phyloP scores from a whole-genome alignment of 2,329 filamentous ascomycete species.

The Dothideomycetes sp. region DNA sequence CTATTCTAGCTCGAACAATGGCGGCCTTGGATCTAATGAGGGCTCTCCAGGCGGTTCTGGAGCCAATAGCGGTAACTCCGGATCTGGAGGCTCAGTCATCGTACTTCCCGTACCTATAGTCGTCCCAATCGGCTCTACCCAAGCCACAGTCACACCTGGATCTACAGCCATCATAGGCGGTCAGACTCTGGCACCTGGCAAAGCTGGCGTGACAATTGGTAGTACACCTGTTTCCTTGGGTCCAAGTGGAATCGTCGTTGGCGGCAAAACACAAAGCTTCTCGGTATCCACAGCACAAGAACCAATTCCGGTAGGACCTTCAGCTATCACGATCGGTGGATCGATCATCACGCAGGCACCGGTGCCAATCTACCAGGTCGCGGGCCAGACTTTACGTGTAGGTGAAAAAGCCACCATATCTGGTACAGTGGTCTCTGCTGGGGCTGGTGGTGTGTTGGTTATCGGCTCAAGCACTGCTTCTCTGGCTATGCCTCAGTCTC shows the following conservation, averaged over 20 bases:
- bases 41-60: neutral
- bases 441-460: conserved; percentile 15
- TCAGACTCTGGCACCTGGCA: conserved; percentile 27
- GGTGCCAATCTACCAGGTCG: conserved; percentile 20
- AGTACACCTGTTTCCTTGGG: conserved; percentile 25
- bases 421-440: conserved; percentile 17
- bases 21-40: too few relatives aligned
- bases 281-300: conserved; percentile 2
- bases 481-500: neutral
- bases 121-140: conserved; percentile 2
- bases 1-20: conserved; percentile 1
- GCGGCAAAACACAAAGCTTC: conserved; percentile 8
- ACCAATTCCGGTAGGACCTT: neutral
- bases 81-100: neutral
- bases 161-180: conserved; percentile 26
- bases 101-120: conserved; percentile 6
- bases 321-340: conserved; percentile 12
- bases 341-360: conserved; percentile 17
- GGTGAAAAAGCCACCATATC: conserved; percentile 22
- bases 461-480: conserved; percentile 17
- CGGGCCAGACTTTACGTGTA: conserved; percentile 21
- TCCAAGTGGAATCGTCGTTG: conserved; percentile 12
- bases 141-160: conserved; percentile 24
- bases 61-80: neutral
- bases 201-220: conserved; percentile 23